A percentile compares a stretch with the other conserved stretches of the same genome.
These are phyloP conservation scores for Venustampulla echinocandica DNA, from an alignment of 495 filamentous ascomycete genomes.

Conservation along the genomic window DNA sequence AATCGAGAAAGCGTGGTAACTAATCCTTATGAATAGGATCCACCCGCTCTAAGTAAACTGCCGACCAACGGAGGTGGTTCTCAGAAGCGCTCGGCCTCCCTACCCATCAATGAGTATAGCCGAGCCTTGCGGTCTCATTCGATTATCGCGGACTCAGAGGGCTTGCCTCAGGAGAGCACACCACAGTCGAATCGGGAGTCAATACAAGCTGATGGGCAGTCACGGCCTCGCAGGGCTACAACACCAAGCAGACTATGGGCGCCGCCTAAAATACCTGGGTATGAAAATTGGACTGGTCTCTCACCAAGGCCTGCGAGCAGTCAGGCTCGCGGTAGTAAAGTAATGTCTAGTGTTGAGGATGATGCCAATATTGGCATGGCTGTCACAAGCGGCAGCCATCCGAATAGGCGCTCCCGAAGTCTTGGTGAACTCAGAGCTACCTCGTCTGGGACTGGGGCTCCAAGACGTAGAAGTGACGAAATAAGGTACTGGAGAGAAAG, in stretches of 20 bases:
- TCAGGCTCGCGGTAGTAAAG: constrained; percentile 35
- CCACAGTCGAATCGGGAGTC: constrained; percentile 34
- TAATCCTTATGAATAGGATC: constrained; percentile 29
- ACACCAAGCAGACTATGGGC: constrained; percentile 23
- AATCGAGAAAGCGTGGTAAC: not conserved
- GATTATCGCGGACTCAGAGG: constrained; percentile 21
- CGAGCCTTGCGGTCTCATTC: constrained; percentile 46
- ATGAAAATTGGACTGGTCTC: constrained; percentile 34
- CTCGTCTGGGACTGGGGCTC: constrained; percentile 16
- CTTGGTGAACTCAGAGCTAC: constrained; percentile 39
- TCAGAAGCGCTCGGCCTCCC: constrained; percentile 39
- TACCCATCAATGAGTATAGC: constrained; percentile 45
- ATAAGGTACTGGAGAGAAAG: constrained; percentile 50
- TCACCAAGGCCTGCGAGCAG: constrained; percentile 46
- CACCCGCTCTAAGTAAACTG: constrained; percentile 29
- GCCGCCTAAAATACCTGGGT: constrained; percentile 23
- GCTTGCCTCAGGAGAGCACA: constrained; percentile 33
- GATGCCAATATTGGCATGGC: constrained; percentile 39
- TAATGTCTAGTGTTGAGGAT: constrained; percentile 8
- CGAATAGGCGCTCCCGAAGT: constrained; percentile 44
- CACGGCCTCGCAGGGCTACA: constrained; percentile 26
- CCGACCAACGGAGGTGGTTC: constrained; percentile 21
- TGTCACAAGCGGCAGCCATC: constrained; percentile 37
- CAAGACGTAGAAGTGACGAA: constrained; percentile 48
- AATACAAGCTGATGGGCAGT: constrained; percentile 32